Evolutionary conservation across 2,329 filamentous ascomycete species (phyloP), one percentile per base, ranked within the genome.

Genomic region (Chrysoporthe puriensis): DNA sequence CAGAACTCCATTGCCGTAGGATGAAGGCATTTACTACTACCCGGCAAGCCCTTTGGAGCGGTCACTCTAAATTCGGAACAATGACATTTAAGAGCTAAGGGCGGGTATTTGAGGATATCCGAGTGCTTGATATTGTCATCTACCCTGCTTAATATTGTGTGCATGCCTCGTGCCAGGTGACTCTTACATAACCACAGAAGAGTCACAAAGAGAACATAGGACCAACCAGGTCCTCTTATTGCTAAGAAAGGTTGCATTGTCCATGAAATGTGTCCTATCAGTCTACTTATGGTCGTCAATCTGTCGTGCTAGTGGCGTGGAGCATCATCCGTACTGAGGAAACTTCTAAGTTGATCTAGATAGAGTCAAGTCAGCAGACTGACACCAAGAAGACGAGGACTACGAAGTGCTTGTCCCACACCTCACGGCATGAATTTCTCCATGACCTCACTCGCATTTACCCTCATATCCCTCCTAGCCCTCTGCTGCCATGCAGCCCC

Each of bases 71-170:
- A 2, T 13, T 54, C 7, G 26, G 4, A 13, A 54, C 26, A 32
- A 54, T 16, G 14, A 16, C 26, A 34, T 11, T 34, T 8, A 13
- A 40, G 26, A 18, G 3, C 7, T 52, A 7, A 9, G 36, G 36
- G 36, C 36, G 0, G 36, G 36, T 26, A 40, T 40, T 6, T 40
- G 36, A 9, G 9, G 9, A 40, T 6, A 40, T 34, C 0, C 3
- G 1, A 5, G 11, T 14, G 32, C 21, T 54, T 62, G 44, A 42
- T 50, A 62, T 62, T 62, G 60, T 62, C 32, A 46, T 34, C 14
- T 3, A 18, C 2, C 32, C 26, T 62, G 46, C 60, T 52, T 62
- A 52, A n/a, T 62, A 62, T 62, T 62, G 44, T 62, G 60, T 34
- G 50, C 3, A 26, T 26, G 26, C 26, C 26, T 26, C 26, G 26